These are phyloP conservation scores for Colletotrichum sp. DNA, from an alignment of 2,329 filamentous ascomycete genomes.

Conservation along the genomic window DNA sequence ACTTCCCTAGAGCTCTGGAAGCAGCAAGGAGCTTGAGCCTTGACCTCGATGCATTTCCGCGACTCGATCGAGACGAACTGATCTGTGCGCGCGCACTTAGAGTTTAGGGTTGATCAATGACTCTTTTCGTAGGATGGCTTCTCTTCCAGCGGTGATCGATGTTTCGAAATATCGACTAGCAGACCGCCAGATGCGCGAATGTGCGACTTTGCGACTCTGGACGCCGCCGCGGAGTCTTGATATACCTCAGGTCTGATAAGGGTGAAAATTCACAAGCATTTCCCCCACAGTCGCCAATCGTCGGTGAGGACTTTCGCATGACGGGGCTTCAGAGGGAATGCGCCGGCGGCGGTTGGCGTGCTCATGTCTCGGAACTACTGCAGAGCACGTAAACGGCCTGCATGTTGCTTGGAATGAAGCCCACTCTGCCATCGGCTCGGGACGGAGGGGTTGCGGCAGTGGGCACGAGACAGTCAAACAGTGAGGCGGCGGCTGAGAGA, in stretches of 20 bases:
- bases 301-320: neutral
- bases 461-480: neutral
- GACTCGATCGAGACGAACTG: conserved; percentile 7
- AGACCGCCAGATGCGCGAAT: neutral
- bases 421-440: neutral
- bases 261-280: neutral
- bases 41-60: neutral
- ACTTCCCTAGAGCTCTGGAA: neutral
- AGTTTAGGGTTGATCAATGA: neutral
- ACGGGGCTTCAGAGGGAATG: neutral
- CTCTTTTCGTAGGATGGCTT: neutral
- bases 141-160: neutral
- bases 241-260: neutral
- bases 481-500: neutral
- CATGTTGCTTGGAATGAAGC: neutral
- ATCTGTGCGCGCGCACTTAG: neutral
- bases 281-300: neutral
- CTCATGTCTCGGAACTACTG: neutral
- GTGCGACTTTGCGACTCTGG: neutral
- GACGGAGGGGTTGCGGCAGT: neutral
- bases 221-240: neutral
- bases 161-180: neutral
- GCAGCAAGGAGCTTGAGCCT: neutral
- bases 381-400: neutral
- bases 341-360: neutral